These are phyloP conservation scores for Stephanodiscus minutulus DNA, from an alignment of 108 stramenopile species.

Conservation along the genomic window DNA sequence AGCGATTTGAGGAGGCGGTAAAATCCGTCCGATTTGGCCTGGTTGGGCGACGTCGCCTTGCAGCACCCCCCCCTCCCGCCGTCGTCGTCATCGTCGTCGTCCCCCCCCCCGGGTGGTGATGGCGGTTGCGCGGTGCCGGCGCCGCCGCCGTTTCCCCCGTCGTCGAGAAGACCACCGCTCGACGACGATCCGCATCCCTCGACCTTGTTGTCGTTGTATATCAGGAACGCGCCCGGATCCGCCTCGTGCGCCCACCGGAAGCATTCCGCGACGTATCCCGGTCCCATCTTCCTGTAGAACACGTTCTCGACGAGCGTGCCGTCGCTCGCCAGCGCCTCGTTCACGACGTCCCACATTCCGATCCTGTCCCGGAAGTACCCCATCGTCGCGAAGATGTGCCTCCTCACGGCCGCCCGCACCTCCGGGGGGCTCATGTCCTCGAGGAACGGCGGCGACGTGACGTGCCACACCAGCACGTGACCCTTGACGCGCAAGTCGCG, in stretches of 20 bases:
- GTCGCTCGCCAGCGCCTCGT: constrained; percentile 87
- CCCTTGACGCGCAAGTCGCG: constrained; percentile 85
- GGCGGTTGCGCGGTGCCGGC: too few relatives aligned
- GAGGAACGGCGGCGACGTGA: constrained; percentile 73
- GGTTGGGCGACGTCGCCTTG: constrained; percentile 45
- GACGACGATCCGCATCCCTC: constrained; percentile 80
- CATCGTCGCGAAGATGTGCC: constrained; percentile 90
- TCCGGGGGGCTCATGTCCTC: constrained; percentile 63
- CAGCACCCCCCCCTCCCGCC: neutral
- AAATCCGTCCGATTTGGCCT: constrained; percentile 82
- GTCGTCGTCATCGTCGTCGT: neutral
- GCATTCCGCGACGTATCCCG: constrained; percentile 85
- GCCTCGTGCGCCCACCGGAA: constrained; percentile 94
- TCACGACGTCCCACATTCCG: constrained; percentile 91
- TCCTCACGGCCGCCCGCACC: constrained; percentile 59
- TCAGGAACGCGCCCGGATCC: constrained; percentile 85
- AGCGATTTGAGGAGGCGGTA: constrained; percentile 77
- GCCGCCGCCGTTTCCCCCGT: neutral
- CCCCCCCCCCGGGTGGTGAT: neutral
- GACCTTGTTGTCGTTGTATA: constrained; percentile 95
- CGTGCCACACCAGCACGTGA: constrained; percentile 89
- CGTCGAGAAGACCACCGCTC: constrained; percentile 12
- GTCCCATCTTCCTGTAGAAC: constrained; percentile 87
- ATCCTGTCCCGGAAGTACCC: constrained; percentile 84
- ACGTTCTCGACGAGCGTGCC: constrained; percentile 87